Base-by-base conservation (phyloP, 2,329 filamentous ascomycete genomes). In the Drechslerella dactyloides region DNA sequence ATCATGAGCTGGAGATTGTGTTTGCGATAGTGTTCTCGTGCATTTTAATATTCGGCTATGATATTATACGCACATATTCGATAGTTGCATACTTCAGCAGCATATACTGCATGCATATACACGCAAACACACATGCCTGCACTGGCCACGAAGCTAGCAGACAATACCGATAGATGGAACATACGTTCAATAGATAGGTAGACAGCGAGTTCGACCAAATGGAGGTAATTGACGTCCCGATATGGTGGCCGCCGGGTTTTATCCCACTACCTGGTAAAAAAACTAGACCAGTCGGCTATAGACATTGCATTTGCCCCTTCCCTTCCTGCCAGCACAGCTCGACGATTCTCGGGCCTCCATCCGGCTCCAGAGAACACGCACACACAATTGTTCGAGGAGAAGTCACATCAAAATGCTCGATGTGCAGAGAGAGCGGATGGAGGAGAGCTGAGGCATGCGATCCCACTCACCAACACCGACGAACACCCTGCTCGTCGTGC, bases 401-500 rank as follows among this genome's bases (percentile, higher is more conserved):
- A 6, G 33, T 37, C 33, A 13, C n/a, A n/a, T n/a, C n/a, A n/a
- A n/a, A n/a, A n/a, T n/a, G n/a, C n/a, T n/a, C n/a, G n/a, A n/a
- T n/a, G n/a, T n/a, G n/a, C n/a, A n/a, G 44, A 21, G 11, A 23
- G 15, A 15, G 15, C 11, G 11, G 46, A 51, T 53, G 50, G 50
- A 53, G 30, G n/a, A 23, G 51, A 62, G 57, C 55, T 60, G 68
- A 48, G 30, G 37, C 33, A 17, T 48, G 53, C 50, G 60, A 72
- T 72, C 68, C 68, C 68, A 72, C 60, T 55, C 64, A 60, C 59
- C 66, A 70, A 70, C 59, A 40, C 66, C 66, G 59, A 48, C 8
- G 44, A 61, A 60, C 55, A 52, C 44, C 40, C 55, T 65, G 68
- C 68, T 61, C 65, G 68, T 60, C 61, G 48, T 55, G 8, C 44